phyloP scores from a whole-genome alignment of 805 yeast genomes.

The Saturnispora serradocipensis region DNA sequence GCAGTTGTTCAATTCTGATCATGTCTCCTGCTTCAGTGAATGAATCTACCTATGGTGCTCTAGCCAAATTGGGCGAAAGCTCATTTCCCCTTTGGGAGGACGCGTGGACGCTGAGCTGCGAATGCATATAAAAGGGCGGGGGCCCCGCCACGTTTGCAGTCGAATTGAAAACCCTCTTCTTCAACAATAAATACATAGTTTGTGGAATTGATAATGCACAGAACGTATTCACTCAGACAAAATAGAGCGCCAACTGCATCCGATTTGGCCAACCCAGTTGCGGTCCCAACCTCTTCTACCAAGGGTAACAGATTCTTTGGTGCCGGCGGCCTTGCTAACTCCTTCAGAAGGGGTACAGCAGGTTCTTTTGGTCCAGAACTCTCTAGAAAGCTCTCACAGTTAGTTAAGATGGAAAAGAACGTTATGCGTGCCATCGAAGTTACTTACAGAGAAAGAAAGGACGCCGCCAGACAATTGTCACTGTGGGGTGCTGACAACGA shows the following conservation, averaged over 20 bases:
- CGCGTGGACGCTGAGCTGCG: neutral
- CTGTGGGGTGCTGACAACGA: constrained; percentile 85
- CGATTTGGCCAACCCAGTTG: constrained; percentile 71
- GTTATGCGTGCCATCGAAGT: constrained; percentile 72
- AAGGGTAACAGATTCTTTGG: constrained; percentile 66
- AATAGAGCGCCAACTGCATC: constrained; percentile 77
- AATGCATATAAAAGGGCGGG: neutral
- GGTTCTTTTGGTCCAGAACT: constrained; percentile 77
- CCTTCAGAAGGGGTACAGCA: constrained; percentile 56
- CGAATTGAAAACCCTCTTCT: neutral
- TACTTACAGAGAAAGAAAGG: constrained; percentile 68
- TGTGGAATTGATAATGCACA: constrained; percentile 44
- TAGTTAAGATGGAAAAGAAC: constrained; percentile 75
- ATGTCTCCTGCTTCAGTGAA: neutral
- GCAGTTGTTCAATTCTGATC: neutral
- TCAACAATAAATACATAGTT: neutral
- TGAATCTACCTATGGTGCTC: neutral
- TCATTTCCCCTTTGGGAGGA: neutral
- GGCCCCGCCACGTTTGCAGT: neutral
- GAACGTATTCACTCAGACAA: constrained; percentile 75
- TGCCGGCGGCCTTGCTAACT: constrained; percentile 48
- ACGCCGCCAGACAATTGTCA: constrained; percentile 73
- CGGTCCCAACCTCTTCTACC: constrained; percentile 69
- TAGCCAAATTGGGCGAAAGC: neutral
- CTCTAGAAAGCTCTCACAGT: constrained; percentile 61